phyloP scores from a whole-genome alignment of 1,284 basidiomycete species.

The Mycosarcoma maydis region DNA sequence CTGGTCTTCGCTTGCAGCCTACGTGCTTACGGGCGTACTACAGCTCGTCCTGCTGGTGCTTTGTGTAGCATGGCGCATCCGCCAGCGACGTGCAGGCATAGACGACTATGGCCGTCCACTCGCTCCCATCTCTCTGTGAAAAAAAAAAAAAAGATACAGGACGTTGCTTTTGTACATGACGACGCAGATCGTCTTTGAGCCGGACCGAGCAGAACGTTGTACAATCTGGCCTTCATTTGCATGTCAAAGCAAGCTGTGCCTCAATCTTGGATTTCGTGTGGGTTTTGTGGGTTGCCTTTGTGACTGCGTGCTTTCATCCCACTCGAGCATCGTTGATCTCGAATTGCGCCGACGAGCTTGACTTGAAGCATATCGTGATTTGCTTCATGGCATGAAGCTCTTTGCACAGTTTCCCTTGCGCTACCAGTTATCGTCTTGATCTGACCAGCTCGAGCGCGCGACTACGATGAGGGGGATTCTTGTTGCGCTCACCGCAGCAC shows the following conservation, averaged over 20 bases:
- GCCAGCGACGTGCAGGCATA: slow-evolving; percentile 78
- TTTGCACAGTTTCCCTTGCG: no score
- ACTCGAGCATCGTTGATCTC: no score
- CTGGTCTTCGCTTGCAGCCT: slow-evolving; percentile 69
- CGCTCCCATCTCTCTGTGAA: slow-evolving; percentile 40
- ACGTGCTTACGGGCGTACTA: slow-evolving; percentile 84
- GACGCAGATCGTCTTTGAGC: neutral
- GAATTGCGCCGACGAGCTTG: no score
- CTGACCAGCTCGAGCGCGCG: no score
- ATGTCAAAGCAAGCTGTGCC: neutral
- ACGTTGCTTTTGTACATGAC: neutral
- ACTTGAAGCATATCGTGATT: no score
- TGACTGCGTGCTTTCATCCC: neutral
- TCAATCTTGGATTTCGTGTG: neutral
- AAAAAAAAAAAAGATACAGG: no score
- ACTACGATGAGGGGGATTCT: neutral
- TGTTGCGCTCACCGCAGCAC: neutral
- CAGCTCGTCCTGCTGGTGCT: slow-evolving; percentile 79
- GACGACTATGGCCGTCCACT: slow-evolving; percentile 89
- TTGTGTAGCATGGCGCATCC: slow-evolving; percentile 66
- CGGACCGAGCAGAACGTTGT: slow-evolving; percentile 4
- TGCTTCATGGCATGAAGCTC: no score
- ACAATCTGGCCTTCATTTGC: slow-evolving; percentile 7
- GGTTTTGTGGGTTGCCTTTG: neutral
- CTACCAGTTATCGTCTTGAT: no score